Evolutionary conservation across 129 eudicot genomes (phyloP).

Genomic region (Kitagawia praeruptora): DNA sequence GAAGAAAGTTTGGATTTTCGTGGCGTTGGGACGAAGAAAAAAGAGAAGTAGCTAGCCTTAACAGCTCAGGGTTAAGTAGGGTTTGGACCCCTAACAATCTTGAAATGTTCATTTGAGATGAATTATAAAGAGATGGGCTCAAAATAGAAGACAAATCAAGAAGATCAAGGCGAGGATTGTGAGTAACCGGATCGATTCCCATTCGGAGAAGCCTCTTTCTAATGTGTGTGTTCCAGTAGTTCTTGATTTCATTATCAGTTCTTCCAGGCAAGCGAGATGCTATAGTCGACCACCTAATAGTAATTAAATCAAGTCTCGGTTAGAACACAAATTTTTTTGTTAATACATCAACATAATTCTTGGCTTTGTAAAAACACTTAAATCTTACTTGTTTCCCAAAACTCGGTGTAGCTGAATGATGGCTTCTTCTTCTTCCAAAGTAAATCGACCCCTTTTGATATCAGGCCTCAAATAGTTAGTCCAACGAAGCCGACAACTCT

Average conservation of each 20-base stretch:
- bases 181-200: slow-evolving; percentile 89
- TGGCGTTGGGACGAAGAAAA: slow-evolving; percentile 34
- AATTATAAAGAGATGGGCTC: slow-evolving; percentile 34
- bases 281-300: slow-evolving; percentile 63
- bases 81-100: slow-evolving; percentile 46
- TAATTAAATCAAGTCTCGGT: background rate
- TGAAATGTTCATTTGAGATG: slow-evolving; percentile 32
- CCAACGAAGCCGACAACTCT: slow-evolving; percentile 91
- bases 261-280: slow-evolving; percentile 90
- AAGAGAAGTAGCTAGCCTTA: slow-evolving; percentile 62
- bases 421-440: slow-evolving; percentile 79
- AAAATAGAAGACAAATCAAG: slow-evolving; percentile 60
- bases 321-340: background rate
- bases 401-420: slow-evolving; percentile 76
- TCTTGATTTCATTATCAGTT: slow-evolving; percentile 85
- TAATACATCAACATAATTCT: slow-evolving; percentile 1
- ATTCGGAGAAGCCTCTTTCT: slow-evolving; percentile 67
- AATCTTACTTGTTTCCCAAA: slow-evolving; percentile 80
- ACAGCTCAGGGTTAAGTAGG: slow-evolving; percentile 43
- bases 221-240: slow-evolving; percentile 83
- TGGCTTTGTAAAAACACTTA: background rate
- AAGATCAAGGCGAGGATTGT: slow-evolving; percentile 58
- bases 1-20: slow-evolving; percentile 22
- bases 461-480: slow-evolving; percentile 84
- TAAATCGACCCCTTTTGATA: slow-evolving; percentile 74